Evolutionary conservation across 2,329 filamentous ascomycete genomes (phyloP).

Genomic region (Endocalyx cinctus): DNA sequence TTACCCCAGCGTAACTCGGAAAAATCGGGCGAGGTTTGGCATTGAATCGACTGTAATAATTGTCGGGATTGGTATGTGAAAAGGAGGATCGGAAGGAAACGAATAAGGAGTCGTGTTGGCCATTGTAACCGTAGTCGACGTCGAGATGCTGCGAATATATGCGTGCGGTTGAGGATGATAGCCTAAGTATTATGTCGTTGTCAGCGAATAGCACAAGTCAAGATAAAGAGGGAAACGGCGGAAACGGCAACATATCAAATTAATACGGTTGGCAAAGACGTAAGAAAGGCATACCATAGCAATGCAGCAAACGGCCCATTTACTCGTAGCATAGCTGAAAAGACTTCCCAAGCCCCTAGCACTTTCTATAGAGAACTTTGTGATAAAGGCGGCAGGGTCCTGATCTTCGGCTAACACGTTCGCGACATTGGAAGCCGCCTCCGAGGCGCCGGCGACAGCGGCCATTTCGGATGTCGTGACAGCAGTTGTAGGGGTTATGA

Average conservation of each 20-base stretch:
- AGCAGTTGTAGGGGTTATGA: constrained; percentile 53
- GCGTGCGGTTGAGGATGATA: constrained; percentile 82
- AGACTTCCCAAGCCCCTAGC: constrained; percentile 74
- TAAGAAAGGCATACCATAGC: constrained; percentile 53
- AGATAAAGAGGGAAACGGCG: not conserved
- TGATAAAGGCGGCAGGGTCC: constrained; percentile 35
- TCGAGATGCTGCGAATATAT: constrained; percentile 87
- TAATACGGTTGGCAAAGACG: no score
- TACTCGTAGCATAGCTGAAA: constrained; percentile 85
- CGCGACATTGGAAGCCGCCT: constrained; percentile 25
- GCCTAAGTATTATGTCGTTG: constrained; percentile 45
- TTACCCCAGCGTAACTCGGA: constrained; percentile 65
- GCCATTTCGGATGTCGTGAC: constrained; percentile 41
- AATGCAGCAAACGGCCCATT: constrained; percentile 87
- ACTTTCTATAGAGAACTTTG: constrained; percentile 52
- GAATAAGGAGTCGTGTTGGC: constrained; percentile 65
- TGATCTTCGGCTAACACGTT: constrained; percentile 39
- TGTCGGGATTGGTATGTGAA: constrained; percentile 64
- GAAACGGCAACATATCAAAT: no score
- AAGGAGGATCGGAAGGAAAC: constrained; percentile 65
- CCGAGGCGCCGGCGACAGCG: constrained; percentile 21
- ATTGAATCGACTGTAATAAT: constrained; percentile 81
- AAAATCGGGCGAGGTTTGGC: constrained; percentile 78
- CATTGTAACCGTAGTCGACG: constrained; percentile 73
- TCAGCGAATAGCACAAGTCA: not conserved